Evolutionary conservation across 805 yeast species (phyloP), one percentile per base, ranked within the genome.

Genomic region (Pichia manshurica): DNA sequence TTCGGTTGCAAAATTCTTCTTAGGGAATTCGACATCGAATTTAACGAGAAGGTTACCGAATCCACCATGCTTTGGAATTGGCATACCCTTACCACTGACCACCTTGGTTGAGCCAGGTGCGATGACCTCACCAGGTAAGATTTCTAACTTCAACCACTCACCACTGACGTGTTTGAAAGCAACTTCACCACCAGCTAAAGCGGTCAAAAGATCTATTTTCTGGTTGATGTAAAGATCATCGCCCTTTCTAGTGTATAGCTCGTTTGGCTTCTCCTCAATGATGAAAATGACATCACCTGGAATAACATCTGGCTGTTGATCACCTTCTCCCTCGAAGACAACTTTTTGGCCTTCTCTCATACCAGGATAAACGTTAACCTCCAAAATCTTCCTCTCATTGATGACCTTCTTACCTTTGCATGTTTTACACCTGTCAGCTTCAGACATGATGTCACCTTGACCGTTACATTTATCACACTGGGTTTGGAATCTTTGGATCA

Each of bases 281-380:
- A 89, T 85, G 56, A 93, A 89, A 52, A 93, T 77, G 54, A 93
- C 98, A 68, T 93, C 99, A 67, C 99, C 99, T 28, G 99, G 96
- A 51, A 89, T 81, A 50, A 87, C 77, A 66, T 85, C 89, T 52
- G 98, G 98, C 56, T 85, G 93, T 70, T 91, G 96, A 70, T 93
- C 99, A 62, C 97, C 97, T 73, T 91, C 97, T 56, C 97, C 98
- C 58, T 81, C 75, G 74, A 91, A 93, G 6, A 81, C 87, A 58
- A 93, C 78, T 70, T 81, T 82, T 73, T 91, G 96, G 51, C 96
- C 96, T 62, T 88, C 85, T 63, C 75, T 82, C 97, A 91, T 91
- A 73, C 99, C 99, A 60, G 95, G 93, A 65, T 88, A 96, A 63
- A 93, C 79, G 70, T 90, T 87, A 48, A 93, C 97, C 71, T 89